phyloP scores from a whole-genome alignment of 495 filamentous ascomycete genomes.

The Halenospora varia region DNA sequence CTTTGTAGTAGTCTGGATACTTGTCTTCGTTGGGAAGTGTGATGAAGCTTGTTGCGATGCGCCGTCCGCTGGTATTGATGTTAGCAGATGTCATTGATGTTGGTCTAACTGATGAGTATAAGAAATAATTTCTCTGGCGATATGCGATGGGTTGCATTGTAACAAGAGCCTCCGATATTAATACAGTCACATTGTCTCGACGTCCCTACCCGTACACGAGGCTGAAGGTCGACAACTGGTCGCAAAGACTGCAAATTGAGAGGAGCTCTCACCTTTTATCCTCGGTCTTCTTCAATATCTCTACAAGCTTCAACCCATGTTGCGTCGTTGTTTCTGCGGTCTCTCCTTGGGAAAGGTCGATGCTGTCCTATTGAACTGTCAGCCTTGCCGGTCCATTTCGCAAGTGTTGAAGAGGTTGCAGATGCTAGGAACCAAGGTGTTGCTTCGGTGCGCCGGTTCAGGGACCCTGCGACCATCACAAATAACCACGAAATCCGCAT shows the following conservation, averaged over 20 bases:
- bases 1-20: slow-evolving; percentile 69
- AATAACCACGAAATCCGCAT: slow-evolving; percentile 4
- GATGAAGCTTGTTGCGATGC: slow-evolving; percentile 68
- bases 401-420: slow-evolving; percentile 6
- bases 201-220: slow-evolving; percentile 3
- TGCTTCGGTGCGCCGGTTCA: slow-evolving; percentile 17
- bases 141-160: neutral
- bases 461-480: slow-evolving; percentile 9
- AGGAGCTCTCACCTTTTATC: slow-evolving; percentile 62
- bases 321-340: slow-evolving; percentile 60
- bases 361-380: slow-evolving; percentile 18
- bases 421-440: slow-evolving; percentile 10
- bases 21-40: slow-evolving; percentile 57
- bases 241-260: slow-evolving; percentile 6
- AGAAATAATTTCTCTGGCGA: neutral
- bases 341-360: slow-evolving; percentile 31
- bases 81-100: neutral
- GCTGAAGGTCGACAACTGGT: slow-evolving; percentile 2
- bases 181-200: neutral
- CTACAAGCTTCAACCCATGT: slow-evolving; percentile 60
- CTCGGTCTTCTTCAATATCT: slow-evolving; percentile 58
- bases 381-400: slow-evolving; percentile 18
- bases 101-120: neutral
- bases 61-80: slow-evolving; percentile 48
- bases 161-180: neutral